Evolutionary conservation across 805 yeast species (phyloP), one percentile per base, ranked within the genome.

Genomic region (Barnettozyma wickerhamii): DNA sequence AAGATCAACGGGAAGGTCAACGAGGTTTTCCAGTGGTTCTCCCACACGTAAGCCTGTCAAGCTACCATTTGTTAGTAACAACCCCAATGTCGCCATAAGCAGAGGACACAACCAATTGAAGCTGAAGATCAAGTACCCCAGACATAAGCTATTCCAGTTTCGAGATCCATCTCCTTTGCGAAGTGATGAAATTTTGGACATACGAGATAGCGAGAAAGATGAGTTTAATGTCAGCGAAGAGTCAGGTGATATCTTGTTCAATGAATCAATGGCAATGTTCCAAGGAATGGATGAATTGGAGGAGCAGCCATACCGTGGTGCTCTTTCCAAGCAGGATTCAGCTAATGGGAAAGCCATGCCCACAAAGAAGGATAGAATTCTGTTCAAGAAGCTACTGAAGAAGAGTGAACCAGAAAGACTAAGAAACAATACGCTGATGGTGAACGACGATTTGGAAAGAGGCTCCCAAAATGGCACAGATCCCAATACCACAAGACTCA

Each of bases 241-340:
- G 7, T 35, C 27, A 5, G 34, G 29, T 19, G 54, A 47, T 23
- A 23, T 9, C 12, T 23, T 23, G 2, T 41, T 23, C 13, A 43
- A 45, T 12, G 47, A 38, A 18, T 28, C 23, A 9, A 32, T 29
- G 26, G 38, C 38, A 4, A 19, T 41, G 14, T 37, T 37, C 6
- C 36, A 37, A 23, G 46, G 39, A 3, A 19, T 34, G 6, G 32
- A 32, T 23, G 57, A 52, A n/a, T 65, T 68, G n/a, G 59, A 66
- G 35, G 83, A 81, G 40, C 53, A 79, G 21, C 93, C 95, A 0
- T 84, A 74, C 49, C 64, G 82, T 37, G 93, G 93, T 0, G 72
- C 84, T 0, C 61, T 84, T 15, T 60, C 70, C 15, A 75, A 74
- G 49, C 71, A 74, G 17, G 79, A 82, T 33, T 78, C 81, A 27